Evolutionary conservation across 169 alveolate species (phyloP).

Genomic region (Cryptosporidium viatorum): DNA sequence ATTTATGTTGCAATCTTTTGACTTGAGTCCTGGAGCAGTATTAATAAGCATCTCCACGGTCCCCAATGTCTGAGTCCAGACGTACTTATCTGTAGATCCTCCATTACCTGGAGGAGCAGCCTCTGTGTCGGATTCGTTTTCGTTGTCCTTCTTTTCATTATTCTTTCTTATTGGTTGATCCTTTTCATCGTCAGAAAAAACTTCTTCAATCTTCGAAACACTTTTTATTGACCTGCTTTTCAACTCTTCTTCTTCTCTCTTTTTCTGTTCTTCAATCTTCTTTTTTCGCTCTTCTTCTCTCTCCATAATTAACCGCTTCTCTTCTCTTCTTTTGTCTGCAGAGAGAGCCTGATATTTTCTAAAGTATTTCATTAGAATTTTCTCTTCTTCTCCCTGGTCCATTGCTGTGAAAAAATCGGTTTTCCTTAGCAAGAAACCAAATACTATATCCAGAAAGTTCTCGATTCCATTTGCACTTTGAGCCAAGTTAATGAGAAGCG

Average conservation of each 20-base stretch:
- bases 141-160: constrained; percentile 69
- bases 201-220: constrained; percentile 78
- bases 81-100: constrained; percentile 89
- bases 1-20: constrained; percentile 77
- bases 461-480: constrained; percentile 94
- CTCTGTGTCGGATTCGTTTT: constrained; percentile 76
- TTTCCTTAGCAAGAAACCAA: constrained; percentile 94
- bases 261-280: constrained; percentile 80
- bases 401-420: constrained; percentile 93
- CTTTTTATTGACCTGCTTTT: not conserved
- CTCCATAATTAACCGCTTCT: constrained; percentile 78
- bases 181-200: constrained; percentile 78
- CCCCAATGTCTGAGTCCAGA: constrained; percentile 92
- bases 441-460: constrained; percentile 90
- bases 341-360: constrained; percentile 79
- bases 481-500: constrained; percentile 90
- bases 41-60: constrained; percentile 81
- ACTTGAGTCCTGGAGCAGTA: constrained; percentile 77
- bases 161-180: constrained; percentile 23
- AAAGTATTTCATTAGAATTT: constrained; percentile 78
- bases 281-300: constrained; percentile 81
- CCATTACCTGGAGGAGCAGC: constrained; percentile 89
- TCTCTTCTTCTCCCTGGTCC: constrained; percentile 81
- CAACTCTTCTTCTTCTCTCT: constrained; percentile 78
- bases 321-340: constrained; percentile 77